phyloP scores from a whole-genome alignment of 2,329 filamentous ascomycete species.

The Paecilomyces sp. region DNA sequence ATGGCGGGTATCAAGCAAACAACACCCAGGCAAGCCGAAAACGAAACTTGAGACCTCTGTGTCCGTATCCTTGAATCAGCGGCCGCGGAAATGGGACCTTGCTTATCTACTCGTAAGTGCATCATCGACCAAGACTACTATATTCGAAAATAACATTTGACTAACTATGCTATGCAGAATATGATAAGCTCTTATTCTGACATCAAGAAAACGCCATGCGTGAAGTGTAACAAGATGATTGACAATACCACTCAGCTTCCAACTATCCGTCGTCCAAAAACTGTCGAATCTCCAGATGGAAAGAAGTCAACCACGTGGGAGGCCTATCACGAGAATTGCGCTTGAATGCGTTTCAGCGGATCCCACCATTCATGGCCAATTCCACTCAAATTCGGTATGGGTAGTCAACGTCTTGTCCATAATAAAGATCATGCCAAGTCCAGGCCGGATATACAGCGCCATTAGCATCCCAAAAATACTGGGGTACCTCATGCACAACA shows the following conservation, averaged over 20 bases:
- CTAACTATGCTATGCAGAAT: conserved; percentile 19
- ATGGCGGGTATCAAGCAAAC: conserved; percentile 27
- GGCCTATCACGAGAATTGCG: conserved; percentile 26
- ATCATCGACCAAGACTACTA: background rate
- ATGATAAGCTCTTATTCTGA: conserved; percentile 36
- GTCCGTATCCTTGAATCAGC: conserved; percentile 25
- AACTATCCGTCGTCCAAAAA: conserved; percentile 23
- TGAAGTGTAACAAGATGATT: conserved; percentile 31
- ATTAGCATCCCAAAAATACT: conserved; percentile 8
- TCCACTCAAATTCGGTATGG: background rate
- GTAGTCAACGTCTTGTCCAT: conserved; percentile 10
- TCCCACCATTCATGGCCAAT: background rate
- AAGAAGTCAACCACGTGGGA: conserved; percentile 22
- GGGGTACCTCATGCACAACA: conserved; percentile 15
- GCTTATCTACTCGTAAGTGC: conserved; percentile 29
- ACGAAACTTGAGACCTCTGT: conserved; percentile 29
- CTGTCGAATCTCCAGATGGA: conserved; percentile 9
- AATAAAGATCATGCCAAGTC: conserved; percentile 3
- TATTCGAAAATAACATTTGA: conserved; percentile 1
- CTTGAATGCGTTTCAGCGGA: conserved; percentile 6
- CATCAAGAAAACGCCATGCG: conserved; percentile 31
- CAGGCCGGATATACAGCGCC: conserved; percentile 1
- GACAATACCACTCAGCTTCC: conserved; percentile 33
- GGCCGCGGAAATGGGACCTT: conserved; percentile 32
- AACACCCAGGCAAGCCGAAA: conserved; percentile 13